Evolutionary conservation across 164 flowering plant species (phyloP).

Genomic region (Kalanchoe fedtschenkoi): DNA sequence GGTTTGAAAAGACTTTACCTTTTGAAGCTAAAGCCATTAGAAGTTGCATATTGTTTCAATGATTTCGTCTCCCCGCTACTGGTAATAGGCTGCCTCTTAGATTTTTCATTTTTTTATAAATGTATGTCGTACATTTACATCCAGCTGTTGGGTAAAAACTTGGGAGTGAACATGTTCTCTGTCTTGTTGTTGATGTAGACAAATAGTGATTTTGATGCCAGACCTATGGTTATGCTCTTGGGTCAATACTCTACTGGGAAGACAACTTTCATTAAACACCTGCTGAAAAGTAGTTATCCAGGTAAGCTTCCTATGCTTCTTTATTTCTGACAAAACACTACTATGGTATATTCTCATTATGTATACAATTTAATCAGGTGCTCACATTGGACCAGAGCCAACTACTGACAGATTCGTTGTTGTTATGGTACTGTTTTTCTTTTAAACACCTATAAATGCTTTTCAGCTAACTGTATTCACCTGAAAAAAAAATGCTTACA

Average conservation of each 20-base stretch:
- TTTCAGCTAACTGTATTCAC: neutral
- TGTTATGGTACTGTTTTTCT: constrained; percentile 53
- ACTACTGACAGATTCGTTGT: constrained; percentile 95
- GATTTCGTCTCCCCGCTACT: constrained; percentile 86
- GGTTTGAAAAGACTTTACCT: constrained; percentile 83
- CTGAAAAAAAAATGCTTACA: no score
- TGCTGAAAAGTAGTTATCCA: constrained; percentile 71
- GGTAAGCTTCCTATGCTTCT: constrained; percentile 28
- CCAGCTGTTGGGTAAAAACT: neutral
- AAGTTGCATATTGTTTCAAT: constrained; percentile 69
- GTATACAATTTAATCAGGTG: constrained; percentile 36
- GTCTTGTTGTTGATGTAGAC: constrained; percentile 37
- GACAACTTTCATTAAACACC: constrained; percentile 94
- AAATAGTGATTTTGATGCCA: constrained; percentile 94
- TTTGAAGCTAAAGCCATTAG: constrained; percentile 86
- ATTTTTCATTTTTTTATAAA: neutral
- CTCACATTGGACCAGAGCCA: constrained; percentile 98
- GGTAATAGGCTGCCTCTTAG: constrained; percentile 36
- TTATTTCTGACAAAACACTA: neutral
- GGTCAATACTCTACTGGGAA: constrained; percentile 99
- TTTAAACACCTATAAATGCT: neutral
- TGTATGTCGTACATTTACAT: neutral
- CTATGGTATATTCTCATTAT: constrained; percentile 5
- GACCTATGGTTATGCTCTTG: constrained; percentile 98
- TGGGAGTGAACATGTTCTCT: neutral